Conservation (phyloP, 2,329 filamentous ascomycete species). For the Ophiocordyceps camponoti-saundersi region DNA sequence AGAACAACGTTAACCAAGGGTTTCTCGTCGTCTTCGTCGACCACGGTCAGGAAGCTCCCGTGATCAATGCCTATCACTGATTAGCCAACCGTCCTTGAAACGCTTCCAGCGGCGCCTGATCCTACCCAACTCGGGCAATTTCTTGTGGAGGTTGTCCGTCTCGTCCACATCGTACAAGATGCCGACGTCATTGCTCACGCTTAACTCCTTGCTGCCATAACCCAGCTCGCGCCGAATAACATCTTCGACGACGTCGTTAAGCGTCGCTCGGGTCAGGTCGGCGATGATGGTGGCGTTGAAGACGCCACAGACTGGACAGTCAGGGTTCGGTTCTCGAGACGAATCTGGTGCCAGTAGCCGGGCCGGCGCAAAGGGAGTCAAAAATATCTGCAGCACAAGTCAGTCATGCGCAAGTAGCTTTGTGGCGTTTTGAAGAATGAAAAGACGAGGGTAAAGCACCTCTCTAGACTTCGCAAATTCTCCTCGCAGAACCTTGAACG, state of each 20-base stretch:
- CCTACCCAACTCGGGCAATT: slow-evolving; percentile 57
- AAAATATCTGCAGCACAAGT: slow-evolving; percentile 42
- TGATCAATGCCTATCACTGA: slow-evolving; percentile 41
- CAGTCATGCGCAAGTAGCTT: not conserved
- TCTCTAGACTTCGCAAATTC: slow-evolving; percentile 60
- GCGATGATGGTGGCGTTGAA: slow-evolving; percentile 50
- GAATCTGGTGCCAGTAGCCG: slow-evolving; percentile 41
- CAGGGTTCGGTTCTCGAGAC: slow-evolving; percentile 50
- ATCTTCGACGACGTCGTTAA: slow-evolving; percentile 63
- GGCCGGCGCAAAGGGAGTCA: slow-evolving; percentile 48
- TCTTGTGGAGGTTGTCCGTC: slow-evolving; percentile 70
- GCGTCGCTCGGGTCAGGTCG: slow-evolving; percentile 54
- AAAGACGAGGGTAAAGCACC: slow-evolving; percentile 21
- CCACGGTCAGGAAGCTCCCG: slow-evolving; percentile 65
- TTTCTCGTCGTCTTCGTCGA: slow-evolving; percentile 63
- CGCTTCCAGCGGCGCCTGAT: not conserved
- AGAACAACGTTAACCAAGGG: slow-evolving; percentile 69
- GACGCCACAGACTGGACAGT: slow-evolving; percentile 71
- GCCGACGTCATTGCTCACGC: slow-evolving; percentile 55
- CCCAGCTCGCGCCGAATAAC: slow-evolving; percentile 54
- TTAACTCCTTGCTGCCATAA: slow-evolving; percentile 65
- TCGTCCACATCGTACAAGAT: slow-evolving; percentile 84
- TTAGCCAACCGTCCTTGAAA: slow-evolving; percentile 1
- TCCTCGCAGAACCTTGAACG: slow-evolving; percentile 72
- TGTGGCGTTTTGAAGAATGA: not conserved